Evolutionary conservation across 306 rosid genomes (phyloP), one percentile per base, ranked within the genome.

Genomic region (Cyclanthera cordifolia): DNA sequence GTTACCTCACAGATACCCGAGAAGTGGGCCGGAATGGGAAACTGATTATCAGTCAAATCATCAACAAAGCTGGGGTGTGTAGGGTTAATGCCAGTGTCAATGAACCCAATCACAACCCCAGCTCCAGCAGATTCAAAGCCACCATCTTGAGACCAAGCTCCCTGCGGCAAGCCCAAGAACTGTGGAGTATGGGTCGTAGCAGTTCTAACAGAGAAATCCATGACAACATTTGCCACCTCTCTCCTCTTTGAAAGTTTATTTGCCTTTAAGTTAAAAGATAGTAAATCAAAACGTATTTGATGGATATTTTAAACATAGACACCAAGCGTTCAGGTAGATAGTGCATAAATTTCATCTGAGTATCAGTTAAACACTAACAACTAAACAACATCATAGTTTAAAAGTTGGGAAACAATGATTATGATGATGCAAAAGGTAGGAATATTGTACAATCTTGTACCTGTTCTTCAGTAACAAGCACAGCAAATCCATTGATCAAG

Each of bases 41-140:
- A 94, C 1, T 75, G 78, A 69, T 68, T 80, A 21, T 69, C 78
- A 60, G 81, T 75, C 27, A 70, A 72, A 46, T 51, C 74, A 58
- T 90, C 97, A 57, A 76, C 78, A 78, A 94, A 90, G 75, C 99
- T 94, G 34, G 83, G 89, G 72, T 94, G 99, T 27, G 87, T 76
- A 51, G 99, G 97, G 82, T 94, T 96, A 56, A 94, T 86, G 74
- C 99, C 99, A 20, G 99, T 94, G 73, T 94, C 99, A 19, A 94
- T 4, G 71, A 94, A 87, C 49, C 96, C 97, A 30, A 94, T 94
- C 61, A 90, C 97, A 23, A 94, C 24, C 53, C 97, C 97, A 79
- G 87, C 95, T 71, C 99, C 99, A 1, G 99, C 99, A 30, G 74
- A 79, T 73, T 82, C 88, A 77, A 79, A 90, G 50, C 99, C 99